phyloP scores from a whole-genome alignment of 208 protist species.

The Trichomonas tenax region DNA sequence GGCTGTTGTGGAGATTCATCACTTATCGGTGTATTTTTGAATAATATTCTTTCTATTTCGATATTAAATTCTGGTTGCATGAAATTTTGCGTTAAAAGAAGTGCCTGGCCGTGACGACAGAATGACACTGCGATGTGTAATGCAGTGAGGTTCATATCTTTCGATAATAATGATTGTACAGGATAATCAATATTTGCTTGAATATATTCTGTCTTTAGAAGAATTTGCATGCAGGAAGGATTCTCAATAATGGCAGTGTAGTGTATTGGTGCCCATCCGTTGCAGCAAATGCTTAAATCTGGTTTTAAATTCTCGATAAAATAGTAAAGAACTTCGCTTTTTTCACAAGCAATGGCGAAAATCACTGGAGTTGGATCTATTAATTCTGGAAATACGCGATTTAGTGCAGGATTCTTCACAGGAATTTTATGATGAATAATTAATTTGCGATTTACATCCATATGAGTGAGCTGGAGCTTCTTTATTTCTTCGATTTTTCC shows the following conservation, averaged over 20 bases:
- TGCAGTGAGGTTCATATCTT: neutral
- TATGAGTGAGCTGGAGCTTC: neutral
- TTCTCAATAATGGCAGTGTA: neutral
- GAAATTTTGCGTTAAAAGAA: neutral
- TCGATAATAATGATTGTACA: neutral
- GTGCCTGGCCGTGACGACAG: neutral
- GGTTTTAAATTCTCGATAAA: neutral
- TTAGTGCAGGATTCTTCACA: neutral
- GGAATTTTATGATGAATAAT: neutral
- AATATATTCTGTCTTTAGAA: neutral
- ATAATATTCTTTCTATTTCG: neutral
- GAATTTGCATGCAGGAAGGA: neutral
- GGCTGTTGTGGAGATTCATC: neutral
- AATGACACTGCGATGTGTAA: neutral
- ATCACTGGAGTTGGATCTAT: neutral
- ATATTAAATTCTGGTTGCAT: neutral
- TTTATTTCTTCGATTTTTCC: neutral
- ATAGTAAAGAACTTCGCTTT: neutral
- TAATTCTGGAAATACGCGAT: neutral
- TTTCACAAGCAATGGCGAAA: neutral
- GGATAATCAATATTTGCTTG: neutral
- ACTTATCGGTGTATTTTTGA: neutral
- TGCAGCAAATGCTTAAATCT: neutral
- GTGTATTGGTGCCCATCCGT: neutral
- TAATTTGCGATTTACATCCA: neutral